A percentile compares a stretch with the other conserved stretches of the same genome.
Conservation (phyloP, 352 stramenopile species). For the Globisporangium lucens region DNA sequence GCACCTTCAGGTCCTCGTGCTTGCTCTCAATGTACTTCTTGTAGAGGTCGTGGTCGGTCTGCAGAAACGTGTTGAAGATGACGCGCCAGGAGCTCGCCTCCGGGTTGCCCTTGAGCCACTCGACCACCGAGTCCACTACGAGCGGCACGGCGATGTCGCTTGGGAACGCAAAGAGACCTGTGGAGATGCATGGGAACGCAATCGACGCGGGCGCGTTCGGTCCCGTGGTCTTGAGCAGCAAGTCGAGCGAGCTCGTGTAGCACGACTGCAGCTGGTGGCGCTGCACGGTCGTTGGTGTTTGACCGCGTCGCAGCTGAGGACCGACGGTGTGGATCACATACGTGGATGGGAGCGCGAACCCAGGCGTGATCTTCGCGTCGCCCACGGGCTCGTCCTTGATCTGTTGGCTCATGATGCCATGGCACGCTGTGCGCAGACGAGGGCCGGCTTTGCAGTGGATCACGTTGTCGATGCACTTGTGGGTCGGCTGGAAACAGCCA, state of each 20-base stretch:
- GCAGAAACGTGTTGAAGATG: constrained; percentile 72
- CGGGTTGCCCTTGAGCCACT: constrained; percentile 44
- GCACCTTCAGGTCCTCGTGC: constrained; percentile 17
- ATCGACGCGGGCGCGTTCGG: constrained; percentile 16
- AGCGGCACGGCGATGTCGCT: constrained; percentile 46
- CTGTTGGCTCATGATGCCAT: constrained; percentile 41
- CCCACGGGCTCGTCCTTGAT: constrained; percentile 38
- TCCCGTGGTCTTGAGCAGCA: constrained; percentile 33
- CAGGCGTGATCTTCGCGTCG: constrained; percentile 52
- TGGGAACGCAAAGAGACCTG: constrained; percentile 63
- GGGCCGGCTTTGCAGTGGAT: constrained; percentile 63
- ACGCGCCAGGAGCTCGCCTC: constrained; percentile 42
- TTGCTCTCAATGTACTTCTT: constrained; percentile 24
- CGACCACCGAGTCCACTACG: constrained; percentile 39
- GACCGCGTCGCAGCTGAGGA: constrained; percentile 40
- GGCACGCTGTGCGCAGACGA: constrained; percentile 50
- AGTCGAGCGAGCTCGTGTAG: constrained; percentile 50
- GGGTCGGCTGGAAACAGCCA: constrained; percentile 66
- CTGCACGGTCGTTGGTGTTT: constrained; percentile 22
- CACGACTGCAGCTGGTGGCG: constrained; percentile 34
- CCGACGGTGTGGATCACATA: constrained; percentile 68
- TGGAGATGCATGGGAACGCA: constrained; percentile 69
- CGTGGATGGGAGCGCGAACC: constrained; percentile 40
- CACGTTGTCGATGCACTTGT: constrained; percentile 75
- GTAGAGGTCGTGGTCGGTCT: constrained; percentile 58